Evolutionary conservation across 2,329 filamentous ascomycete species (phyloP), one percentile per base, ranked within the genome.

Genomic region (Ophiosphaerella narmari): DNA sequence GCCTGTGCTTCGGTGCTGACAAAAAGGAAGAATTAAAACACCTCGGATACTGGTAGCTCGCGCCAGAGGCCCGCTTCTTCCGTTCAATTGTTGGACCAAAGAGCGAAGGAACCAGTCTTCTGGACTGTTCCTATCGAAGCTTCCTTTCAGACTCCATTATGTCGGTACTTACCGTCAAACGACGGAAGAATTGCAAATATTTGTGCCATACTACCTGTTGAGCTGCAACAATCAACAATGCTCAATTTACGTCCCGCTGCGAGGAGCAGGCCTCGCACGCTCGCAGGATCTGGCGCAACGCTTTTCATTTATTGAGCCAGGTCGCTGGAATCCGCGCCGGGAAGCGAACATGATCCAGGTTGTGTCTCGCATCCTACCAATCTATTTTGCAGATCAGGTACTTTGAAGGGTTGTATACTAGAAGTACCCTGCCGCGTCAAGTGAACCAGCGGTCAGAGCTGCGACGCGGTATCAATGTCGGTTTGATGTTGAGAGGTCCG

Each of bases 251-350:
- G 26, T 37, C 24, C 34, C 29, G 50, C 40, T 48, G 45, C 44
- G 34, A 13, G n/a, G 11, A 31, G 41, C 45, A 41, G 18, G 41
- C 38, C 21, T 31, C 23, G 45, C 45, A 18, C 36, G 29, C 32
- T 18, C 34, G 47, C 47, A 40, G 47, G 41, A 55, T 59, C 53
- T 59, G 44, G 55, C 47, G 50, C 47, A 59, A 56, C 50, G 49
- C 42, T 49, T 23, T 50, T 59, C 57, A 47, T 62, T 50, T 62
- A 55, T 48, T 39, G 52, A 58, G 57, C 61, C 61, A 50, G 61
- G 59, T 51, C 57, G 54, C 36, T 64, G 61, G 61, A 61, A 59
- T 48, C 38, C 45, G 45, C 34, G 32, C 37, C 39, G 48, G 16
- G 43, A 50, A 48, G 45, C 46, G 48, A 54, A 45, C 39, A 36